Conservation (phyloP, 345 rosid genomes). For the Ricinus communis region DNA sequence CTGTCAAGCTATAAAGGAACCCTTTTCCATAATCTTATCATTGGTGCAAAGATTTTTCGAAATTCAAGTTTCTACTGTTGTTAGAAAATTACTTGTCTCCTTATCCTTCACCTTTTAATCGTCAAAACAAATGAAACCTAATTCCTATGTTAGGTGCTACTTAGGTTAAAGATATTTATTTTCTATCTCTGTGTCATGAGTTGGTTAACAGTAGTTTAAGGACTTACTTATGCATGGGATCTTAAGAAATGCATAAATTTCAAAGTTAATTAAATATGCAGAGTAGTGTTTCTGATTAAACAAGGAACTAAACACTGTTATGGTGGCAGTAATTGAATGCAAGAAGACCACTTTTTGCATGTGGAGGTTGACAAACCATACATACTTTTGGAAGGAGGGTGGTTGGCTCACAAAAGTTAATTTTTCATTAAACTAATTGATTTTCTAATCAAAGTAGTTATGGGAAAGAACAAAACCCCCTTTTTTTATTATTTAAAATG, state of each 20-base stretch:
- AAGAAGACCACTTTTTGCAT: slow-evolving; percentile 44
- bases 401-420: slow-evolving; percentile 49
- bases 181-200: no score
- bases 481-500: background rate
- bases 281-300: background rate
- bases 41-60: background rate
- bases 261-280: background rate
- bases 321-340: slow-evolving; percentile 19
- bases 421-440: slow-evolving; percentile 11
- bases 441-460: slow-evolving; percentile 30
- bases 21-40: background rate
- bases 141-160: background rate
- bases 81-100: background rate
- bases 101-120: background rate
- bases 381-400: slow-evolving; percentile 41
- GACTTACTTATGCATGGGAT: background rate
- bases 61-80: background rate
- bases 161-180: background rate
- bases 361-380: slow-evolving; percentile 59
- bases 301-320: background rate
- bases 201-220: no score
- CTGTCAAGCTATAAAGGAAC: no score
- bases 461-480: slow-evolving; percentile 19
- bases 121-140: slow-evolving; percentile 5
- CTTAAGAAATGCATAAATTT: background rate